phyloP scores from a whole-genome alignment of 768 basidiomycete genomes.

The Termitomyces sp. region DNA sequence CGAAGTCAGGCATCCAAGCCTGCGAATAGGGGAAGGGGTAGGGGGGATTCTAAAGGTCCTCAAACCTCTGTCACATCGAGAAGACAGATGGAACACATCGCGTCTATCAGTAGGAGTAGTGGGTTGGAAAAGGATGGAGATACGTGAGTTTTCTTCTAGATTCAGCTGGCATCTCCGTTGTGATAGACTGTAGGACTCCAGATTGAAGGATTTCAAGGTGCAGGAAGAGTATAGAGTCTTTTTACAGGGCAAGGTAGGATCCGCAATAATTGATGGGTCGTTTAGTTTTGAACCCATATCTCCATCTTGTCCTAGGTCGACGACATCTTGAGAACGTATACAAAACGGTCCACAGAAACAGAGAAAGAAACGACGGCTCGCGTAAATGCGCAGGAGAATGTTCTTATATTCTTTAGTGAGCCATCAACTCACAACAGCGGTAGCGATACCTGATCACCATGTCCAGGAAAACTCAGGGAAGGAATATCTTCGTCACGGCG shows the following conservation, averaged over 20 bases:
- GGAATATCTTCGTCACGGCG: conserved; percentile 64
- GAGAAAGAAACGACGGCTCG: conserved; percentile 36
- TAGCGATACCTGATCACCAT: conserved; percentile 1
- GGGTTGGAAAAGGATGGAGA: conserved; percentile 75
- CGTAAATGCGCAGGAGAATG: conserved; percentile 60
- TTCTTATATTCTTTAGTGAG: conserved; percentile 74
- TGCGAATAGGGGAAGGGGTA: conserved; percentile 12
- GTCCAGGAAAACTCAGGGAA: conserved; percentile 72
- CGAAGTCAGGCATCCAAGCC: conserved; percentile 12
- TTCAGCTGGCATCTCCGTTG: conserved; percentile 12
- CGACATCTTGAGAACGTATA: conserved; percentile 41
- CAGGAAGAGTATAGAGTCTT: conserved; percentile 71
- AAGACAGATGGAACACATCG: conserved; percentile 59
- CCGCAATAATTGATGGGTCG: neutral
- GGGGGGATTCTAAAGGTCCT: neutral
- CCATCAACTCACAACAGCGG: conserved; percentile 10
- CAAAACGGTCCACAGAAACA: conserved; percentile 28
- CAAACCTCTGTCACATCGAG: conserved; percentile 11
- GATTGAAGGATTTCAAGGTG: conserved; percentile 54
- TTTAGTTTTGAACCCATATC: neutral
- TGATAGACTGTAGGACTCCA: conserved; percentile 39
- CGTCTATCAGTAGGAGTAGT: conserved; percentile 76
- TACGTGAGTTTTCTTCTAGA: conserved; percentile 47
- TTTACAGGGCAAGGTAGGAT: conserved; percentile 60
- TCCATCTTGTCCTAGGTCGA: conserved; percentile 40